These are phyloP conservation scores for Chlorella sp. DNA, from an alignment of 139 green algal species.

Conservation along the genomic window DNA sequence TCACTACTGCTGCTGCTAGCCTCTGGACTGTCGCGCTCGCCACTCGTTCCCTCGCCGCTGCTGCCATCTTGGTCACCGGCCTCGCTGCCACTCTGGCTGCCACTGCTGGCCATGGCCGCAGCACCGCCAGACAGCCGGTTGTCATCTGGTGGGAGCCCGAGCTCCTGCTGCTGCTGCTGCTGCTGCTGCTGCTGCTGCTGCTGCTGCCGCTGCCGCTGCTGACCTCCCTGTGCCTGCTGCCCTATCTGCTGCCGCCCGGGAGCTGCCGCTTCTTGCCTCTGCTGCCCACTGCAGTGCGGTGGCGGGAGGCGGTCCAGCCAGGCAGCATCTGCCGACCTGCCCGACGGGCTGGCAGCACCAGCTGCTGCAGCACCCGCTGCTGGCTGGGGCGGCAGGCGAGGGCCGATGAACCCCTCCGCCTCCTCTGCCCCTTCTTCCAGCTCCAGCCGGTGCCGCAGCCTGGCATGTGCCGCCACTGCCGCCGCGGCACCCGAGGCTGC, in stretches of 20 bases:
- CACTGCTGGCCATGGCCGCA: background rate
- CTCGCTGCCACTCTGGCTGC: background rate
- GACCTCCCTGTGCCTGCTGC: too few species aligned
- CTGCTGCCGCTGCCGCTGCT: too few species aligned
- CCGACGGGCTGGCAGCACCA: background rate
- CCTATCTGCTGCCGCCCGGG: too few species aligned
- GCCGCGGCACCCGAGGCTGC: background rate
- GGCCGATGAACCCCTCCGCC: background rate
- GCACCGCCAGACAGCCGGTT: too few species aligned
- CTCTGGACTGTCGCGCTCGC: background rate
- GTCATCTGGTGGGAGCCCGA: too few species aligned
- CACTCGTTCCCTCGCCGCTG: background rate
- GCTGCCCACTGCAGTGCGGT: background rate
- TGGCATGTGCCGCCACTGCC: conserved; percentile 13
- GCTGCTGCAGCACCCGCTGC: background rate
- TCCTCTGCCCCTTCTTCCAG: background rate
- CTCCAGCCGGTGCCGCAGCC: background rate
- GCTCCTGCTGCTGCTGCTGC: background rate
- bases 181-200: background rate
- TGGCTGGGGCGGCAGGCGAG: background rate
- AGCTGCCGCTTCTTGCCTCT: background rate
- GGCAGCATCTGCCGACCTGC: background rate
- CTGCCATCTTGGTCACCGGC: background rate
- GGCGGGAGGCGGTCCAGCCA: conserved; percentile 12
- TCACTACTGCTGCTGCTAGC: background rate